Percentiles rank a stretch among this genome's conserved stretches.
Evolutionary conservation across 2,329 filamentous ascomycete genomes (phyloP).

Genomic region (Pyrenophora teres): DNA sequence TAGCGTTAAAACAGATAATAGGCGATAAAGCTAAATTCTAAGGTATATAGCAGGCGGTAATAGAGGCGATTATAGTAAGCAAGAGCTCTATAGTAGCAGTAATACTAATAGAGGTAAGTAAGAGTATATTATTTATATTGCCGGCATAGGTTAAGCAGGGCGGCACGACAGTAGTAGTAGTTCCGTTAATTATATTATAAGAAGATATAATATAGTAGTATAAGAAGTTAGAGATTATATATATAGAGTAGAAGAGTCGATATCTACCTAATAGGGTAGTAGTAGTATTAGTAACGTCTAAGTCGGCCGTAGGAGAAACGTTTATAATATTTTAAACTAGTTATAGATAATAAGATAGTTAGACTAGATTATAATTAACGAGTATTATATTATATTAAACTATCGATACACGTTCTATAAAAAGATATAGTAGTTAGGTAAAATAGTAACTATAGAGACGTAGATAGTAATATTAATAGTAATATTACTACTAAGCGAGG

Average conservation of each 20-base stretch:
- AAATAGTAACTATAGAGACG: no score
- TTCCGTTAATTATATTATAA: no score
- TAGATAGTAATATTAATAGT: no score
- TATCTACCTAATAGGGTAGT: slow-evolving; percentile 15
- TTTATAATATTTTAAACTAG: slow-evolving; percentile 27
- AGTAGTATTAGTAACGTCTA: slow-evolving; percentile 30
- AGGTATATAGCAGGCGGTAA: slow-evolving; percentile 22
- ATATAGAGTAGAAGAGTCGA: slow-evolving; percentile 22
- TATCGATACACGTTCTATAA: slow-evolving; percentile 13
- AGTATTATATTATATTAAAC: slow-evolving; percentile 29
- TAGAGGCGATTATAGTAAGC: slow-evolving; percentile 23
- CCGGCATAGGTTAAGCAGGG: no score
- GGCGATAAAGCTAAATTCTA: slow-evolving; percentile 17
- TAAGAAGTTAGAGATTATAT: no score
- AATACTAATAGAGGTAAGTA: no score
- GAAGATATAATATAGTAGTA: no score
- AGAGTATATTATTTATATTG: no score
- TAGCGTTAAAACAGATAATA: no score
- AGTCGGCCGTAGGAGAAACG: slow-evolving; percentile 25
- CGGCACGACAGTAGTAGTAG: no score
- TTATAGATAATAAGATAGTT: slow-evolving; percentile 18
- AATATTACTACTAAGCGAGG: no score
- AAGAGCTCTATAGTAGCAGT: no score
- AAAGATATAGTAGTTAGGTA: slow-evolving; percentile 19
- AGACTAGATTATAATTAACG: slow-evolving; percentile 27